Conservation (phyloP, 2,329 filamentous ascomycete species). For the Paramyrothecium sp. region DNA sequence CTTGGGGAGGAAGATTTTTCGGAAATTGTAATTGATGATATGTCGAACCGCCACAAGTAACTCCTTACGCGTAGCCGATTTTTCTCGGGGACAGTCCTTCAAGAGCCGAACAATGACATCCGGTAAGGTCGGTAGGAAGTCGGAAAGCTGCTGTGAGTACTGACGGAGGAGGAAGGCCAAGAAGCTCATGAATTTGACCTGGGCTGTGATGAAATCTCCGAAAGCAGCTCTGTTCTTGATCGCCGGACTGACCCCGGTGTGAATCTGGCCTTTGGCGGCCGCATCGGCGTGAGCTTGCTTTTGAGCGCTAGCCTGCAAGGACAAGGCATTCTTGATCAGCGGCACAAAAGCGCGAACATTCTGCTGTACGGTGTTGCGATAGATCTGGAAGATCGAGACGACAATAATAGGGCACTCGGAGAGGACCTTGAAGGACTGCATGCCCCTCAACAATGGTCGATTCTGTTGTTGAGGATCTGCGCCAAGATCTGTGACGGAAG, state of each 20-base stretch:
- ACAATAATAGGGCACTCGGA: slow-evolving; percentile 98
- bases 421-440: slow-evolving; percentile 98
- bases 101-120: slow-evolving; percentile 87
- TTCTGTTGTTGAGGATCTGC: slow-evolving; percentile 78
- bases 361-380: slow-evolving; percentile 72
- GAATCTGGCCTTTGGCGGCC: slow-evolving; percentile 73
- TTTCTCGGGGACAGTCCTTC: slow-evolving; percentile 92
- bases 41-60: slow-evolving; percentile 94
- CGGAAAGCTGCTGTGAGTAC: slow-evolving; percentile 80
- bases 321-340: slow-evolving; percentile 84
- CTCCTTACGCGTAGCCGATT: slow-evolving; percentile 91
- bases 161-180: slow-evolving; percentile 88
- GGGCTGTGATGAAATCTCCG: slow-evolving; percentile 94
- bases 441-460: slow-evolving; percentile 81
- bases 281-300: slow-evolving; percentile 89
- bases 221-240: slow-evolving; percentile 94
- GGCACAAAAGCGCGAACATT: slow-evolving; percentile 94
- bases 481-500: slow-evolving; percentile 76
- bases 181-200: slow-evolving; percentile 99
- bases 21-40: slow-evolving; percentile 98
- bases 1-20: slow-evolving; percentile 89
- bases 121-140: slow-evolving; percentile 83
- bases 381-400: slow-evolving; percentile 95
- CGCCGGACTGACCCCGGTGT: slow-evolving; percentile 87
- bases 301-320: slow-evolving; percentile 89